Evolutionary conservation across 352 stramenopile species (phyloP).

Genomic region (Globisporangium okanoganense): DNA sequence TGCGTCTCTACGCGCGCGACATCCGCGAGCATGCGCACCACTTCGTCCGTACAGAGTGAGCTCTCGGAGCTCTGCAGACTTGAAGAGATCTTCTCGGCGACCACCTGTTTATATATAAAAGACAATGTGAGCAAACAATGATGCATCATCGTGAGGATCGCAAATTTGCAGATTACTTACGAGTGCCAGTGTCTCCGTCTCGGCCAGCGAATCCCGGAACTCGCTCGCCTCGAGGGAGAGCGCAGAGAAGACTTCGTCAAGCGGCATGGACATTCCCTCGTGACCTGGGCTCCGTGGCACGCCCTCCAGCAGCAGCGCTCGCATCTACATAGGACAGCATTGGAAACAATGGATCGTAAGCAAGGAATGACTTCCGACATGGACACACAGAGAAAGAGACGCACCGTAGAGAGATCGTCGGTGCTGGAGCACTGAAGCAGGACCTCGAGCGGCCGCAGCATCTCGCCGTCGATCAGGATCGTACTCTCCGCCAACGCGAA

Average conservation of each 20-base stretch:
- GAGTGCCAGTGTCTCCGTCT: conserved; percentile 8
- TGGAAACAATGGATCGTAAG: neutral
- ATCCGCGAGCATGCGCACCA: conserved; percentile 36
- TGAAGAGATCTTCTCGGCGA: conserved; percentile 27
- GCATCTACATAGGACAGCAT: conserved; percentile 41
- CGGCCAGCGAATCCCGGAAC: conserved; percentile 3
- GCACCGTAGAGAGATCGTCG: conserved; percentile 55
- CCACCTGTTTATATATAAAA: conserved; percentile 18
- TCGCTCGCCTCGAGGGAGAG: conserved; percentile 16
- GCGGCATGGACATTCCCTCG: conserved; percentile 17
- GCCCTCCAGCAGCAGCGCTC: conserved; percentile 32
- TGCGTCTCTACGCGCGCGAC: conserved; percentile 37
- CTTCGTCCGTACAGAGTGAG: conserved; percentile 40
- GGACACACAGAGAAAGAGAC: conserved; percentile 7
- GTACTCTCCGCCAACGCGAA: conserved; percentile 14
- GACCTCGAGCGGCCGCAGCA: conserved; percentile 32
- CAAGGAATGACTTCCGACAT: neutral
- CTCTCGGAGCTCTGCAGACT: conserved; percentile 26
- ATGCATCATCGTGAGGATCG: no score
- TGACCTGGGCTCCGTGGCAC: conserved; percentile 9
- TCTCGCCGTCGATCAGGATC: conserved; percentile 18
- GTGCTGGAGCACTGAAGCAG: conserved; percentile 49
- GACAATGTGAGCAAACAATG: neutral
- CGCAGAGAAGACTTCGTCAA: conserved; percentile 15
- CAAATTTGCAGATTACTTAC: conserved; percentile 3